Evolutionary conservation across 805 yeast genomes (phyloP).

Genomic region (Jamesozyma rosinii): DNA sequence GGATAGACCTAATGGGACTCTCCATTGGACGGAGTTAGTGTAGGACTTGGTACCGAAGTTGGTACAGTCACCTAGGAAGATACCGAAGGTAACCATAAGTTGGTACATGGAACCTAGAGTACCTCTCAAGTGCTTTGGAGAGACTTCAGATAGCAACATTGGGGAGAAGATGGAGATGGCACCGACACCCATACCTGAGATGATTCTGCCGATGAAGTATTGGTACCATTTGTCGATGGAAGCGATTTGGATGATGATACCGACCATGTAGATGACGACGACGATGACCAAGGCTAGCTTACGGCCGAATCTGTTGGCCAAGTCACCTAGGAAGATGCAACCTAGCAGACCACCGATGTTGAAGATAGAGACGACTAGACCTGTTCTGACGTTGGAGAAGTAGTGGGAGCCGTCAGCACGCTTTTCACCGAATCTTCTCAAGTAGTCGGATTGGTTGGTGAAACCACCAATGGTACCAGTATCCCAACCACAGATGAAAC

Average conservation of each 20-base stretch:
- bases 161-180: slow-evolving; percentile 69
- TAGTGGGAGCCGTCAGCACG: slow-evolving; percentile 35
- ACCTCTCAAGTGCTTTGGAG: slow-evolving; percentile 47
- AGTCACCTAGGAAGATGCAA: neutral
- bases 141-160: slow-evolving; percentile 57
- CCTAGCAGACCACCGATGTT: slow-evolving; percentile 1
- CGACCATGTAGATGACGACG: slow-evolving; percentile 54
- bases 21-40: slow-evolving; percentile 1
- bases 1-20: slow-evolving; percentile 45
- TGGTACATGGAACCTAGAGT: neutral
- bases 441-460: slow-evolving; percentile 47
- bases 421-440: slow-evolving; percentile 45
- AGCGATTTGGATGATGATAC: slow-evolving; percentile 45
- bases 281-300: slow-evolving; percentile 36
- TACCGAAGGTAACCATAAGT: slow-evolving; percentile 17
- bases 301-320: neutral
- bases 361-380: slow-evolving; percentile 1
- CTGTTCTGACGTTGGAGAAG: slow-evolving; percentile 36
- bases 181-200: slow-evolving; percentile 58
- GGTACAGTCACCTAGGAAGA: slow-evolving; percentile 55
- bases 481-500: slow-evolving; percentile 63
- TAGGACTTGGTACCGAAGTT: slow-evolving; percentile 1
- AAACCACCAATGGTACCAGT: slow-evolving; percentile 75
- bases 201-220: slow-evolving; percentile 24
- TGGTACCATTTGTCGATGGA: slow-evolving; percentile 2